A percentile compares a stretch with the other conserved stretches of the same genome.
These are phyloP conservation scores for Hansenula sp. DNA, from an alignment of 1,139 yeast genomes.

Conservation along the genomic window DNA sequence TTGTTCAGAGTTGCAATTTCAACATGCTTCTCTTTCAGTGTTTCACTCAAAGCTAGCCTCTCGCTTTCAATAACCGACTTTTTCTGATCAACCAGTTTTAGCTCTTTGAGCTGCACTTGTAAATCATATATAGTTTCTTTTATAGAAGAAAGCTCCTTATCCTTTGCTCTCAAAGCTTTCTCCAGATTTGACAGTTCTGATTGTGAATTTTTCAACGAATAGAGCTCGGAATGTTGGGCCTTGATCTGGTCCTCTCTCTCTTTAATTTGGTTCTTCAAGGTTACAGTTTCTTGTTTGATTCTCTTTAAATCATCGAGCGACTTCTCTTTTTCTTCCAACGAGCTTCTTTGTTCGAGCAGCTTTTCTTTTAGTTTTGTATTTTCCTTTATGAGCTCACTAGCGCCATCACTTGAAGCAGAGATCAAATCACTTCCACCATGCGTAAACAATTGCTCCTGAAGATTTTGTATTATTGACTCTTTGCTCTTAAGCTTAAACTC, in stretches of 20 bases:
- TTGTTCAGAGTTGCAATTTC: slow-evolving; percentile 17
- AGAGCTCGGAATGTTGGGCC: neutral
- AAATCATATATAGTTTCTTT: slow-evolving; percentile 1
- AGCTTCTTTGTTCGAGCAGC: neutral
- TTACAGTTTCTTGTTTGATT: neutral
- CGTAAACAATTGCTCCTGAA: neutral
- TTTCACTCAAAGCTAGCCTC: slow-evolving; percentile 31
- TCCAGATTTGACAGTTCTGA: neutral
- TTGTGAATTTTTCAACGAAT: neutral
- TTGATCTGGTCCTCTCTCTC: neutral
- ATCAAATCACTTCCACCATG: neutral
- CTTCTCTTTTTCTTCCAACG: neutral
- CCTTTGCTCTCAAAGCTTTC: neutral
- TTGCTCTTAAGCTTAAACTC: neutral
- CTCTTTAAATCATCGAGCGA: neutral
- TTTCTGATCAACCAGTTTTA: neutral
- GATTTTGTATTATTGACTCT: neutral
- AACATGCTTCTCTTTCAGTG: slow-evolving; percentile 30
- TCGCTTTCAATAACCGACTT: slow-evolving; percentile 2
- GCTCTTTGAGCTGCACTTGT: neutral
- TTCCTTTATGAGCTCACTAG: too few relatives aligned
- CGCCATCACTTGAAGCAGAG: too few relatives aligned
- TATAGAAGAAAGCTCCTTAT: neutral
- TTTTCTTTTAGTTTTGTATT: neutral
- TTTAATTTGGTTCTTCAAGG: neutral